Evolutionary conservation across 345 rosid genomes (phyloP).

Genomic region (Salix viminalis): DNA sequence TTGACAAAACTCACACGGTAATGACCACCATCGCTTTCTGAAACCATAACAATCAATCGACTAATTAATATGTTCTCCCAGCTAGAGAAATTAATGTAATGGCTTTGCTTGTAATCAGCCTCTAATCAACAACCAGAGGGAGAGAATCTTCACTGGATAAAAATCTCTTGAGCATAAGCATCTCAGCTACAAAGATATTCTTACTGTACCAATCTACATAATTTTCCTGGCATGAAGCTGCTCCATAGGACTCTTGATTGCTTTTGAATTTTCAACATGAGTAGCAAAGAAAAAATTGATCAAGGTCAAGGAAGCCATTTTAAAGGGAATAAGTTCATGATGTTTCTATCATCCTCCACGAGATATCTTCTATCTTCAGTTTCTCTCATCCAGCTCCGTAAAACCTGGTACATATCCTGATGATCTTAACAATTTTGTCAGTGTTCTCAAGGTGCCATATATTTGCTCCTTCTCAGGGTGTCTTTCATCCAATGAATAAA

Average conservation of each 20-base stretch:
- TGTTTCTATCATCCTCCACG: background rate
- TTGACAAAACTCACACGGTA: background rate
- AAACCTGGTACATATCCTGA: constrained; percentile 1
- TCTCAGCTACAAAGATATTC: background rate
- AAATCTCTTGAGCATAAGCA: background rate
- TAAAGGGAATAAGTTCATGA: background rate
- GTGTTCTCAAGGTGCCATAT: constrained; percentile 43
- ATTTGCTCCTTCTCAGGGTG: constrained; percentile 50
- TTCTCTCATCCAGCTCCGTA: constrained; percentile 8
- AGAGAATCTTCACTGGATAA: background rate
- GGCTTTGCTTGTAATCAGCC: background rate
- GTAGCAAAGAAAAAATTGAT: background rate
- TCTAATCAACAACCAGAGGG: background rate
- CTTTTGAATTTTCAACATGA: background rate
- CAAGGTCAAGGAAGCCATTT: background rate
- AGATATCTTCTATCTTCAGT: background rate
- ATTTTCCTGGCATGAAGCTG: background rate
- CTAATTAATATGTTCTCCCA: background rate
- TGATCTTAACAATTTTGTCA: constrained; percentile 38
- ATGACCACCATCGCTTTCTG: background rate
- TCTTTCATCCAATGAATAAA: constrained; percentile 69
- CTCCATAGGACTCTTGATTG: background rate
- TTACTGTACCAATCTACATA: background rate
- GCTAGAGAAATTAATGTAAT: background rate
- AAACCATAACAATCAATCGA: background rate